phyloP scores from a whole-genome alignment of 1,139 yeast species.

The Nadsonia starkeyi-henricii region DNA sequence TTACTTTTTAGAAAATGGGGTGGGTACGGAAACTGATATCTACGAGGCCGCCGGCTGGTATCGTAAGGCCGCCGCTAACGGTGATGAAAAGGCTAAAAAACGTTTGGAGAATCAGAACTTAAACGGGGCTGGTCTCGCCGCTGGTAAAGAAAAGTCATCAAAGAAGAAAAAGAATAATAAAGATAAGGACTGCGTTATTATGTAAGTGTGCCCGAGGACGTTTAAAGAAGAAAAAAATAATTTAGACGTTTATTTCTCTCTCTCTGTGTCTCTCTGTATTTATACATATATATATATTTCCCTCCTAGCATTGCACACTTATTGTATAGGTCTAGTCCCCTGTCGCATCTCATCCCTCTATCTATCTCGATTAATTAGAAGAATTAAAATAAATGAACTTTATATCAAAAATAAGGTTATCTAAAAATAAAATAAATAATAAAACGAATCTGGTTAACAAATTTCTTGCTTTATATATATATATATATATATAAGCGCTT shows the following conservation, averaged over 20 bases:
- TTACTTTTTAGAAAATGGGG: conserved; percentile 73
- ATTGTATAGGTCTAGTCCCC: too few species aligned
- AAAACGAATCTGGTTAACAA: too few species aligned
- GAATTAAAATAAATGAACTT: not conserved
- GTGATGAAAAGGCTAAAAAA: conserved; percentile 51
- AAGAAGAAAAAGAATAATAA: conserved; percentile 9
- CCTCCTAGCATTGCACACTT: too few species aligned
- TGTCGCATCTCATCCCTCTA: too few species aligned
- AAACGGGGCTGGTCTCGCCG: conserved; percentile 2
- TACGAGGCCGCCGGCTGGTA: conserved; percentile 63
- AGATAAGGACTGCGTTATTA: conserved; percentile 30
- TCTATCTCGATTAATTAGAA: not conserved
- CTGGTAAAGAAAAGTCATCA: conserved; percentile 7
- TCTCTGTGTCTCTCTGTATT: too few species aligned
- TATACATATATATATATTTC: too few species aligned
- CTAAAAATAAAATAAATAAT: too few species aligned
- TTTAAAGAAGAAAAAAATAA: too few species aligned
- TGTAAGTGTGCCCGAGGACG: too few species aligned
- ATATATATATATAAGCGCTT: too few species aligned
- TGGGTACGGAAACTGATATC: conserved; percentile 57
- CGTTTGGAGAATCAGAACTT: conserved; percentile 15
- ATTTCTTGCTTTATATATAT: too few species aligned
- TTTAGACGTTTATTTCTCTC: too few species aligned
- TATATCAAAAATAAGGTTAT: not conserved
- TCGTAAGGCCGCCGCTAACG: conserved; percentile 55